Base-by-base conservation (phyloP, 2,329 filamentous ascomycete species). In the Hypoxylon sp. region DNA sequence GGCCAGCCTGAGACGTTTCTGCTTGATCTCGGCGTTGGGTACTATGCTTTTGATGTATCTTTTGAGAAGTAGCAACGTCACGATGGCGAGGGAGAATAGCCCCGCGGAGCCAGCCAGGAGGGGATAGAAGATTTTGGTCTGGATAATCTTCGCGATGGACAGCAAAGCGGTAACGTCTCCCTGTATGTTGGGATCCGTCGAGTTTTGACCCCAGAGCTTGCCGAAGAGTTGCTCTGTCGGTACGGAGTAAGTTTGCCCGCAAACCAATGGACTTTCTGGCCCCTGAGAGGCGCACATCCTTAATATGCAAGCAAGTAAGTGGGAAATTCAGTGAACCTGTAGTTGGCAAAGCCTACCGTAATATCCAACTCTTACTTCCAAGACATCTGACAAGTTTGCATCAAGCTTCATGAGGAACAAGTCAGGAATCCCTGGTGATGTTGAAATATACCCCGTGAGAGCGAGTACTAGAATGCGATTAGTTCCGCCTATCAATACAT, bases 41-140 rank as follows among this genome's bases (percentile, higher is more conserved):
- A 41, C 34, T 1, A 19, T 20, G 49, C 11, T 54, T 20, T 54
- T 59, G 3, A 48, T 54, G 11, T 54, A 59, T 19, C 56, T 5
- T 20, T 52, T 59, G 10, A 59, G 48, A 10, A 59, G 39, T 15
- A 59, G 22, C 32, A 59, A 50, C 2, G 6, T 43, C 8, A 59
- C 43, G 6, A 59, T 28, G n/a, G 22, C 39, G 5, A 59, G 26
- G 6, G 47, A 4, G 26, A 59, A 59, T 13, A 53, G 15, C 20
- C 19, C 15, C 19, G 47, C 56, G 22, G 48, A 53, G 2, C 17
- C 56, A 8, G 39, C 48, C 19, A 53, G 19, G 19, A 59, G 39
- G 1, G 56, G 34, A 13, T 53, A 48, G 10, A 59, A 53, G 20
- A 59, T 48, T 13, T 59, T 54, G 22, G 51, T 59, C 13, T 59